Evolutionary conservation across 2,329 filamentous ascomycete species (phyloP).

Genomic region (Exutisphaerella laricina): DNA sequence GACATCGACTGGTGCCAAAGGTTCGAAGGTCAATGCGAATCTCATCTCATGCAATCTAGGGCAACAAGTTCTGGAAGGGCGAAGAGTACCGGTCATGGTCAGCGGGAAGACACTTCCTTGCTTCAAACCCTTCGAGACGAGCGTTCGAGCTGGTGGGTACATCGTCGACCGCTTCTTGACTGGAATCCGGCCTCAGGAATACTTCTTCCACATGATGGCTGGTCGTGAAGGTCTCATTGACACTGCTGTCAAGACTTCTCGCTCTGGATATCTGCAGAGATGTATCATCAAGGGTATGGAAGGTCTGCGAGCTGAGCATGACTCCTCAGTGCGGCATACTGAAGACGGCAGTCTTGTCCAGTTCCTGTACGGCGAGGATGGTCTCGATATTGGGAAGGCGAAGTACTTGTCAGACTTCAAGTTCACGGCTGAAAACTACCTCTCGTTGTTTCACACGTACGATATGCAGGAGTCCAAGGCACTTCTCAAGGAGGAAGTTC

Average conservation of each 20-base stretch:
- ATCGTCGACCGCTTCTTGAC: conserved; percentile 96
- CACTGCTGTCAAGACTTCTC: conserved; percentile 96
- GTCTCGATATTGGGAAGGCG: conserved; percentile 88
- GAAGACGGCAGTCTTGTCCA: conserved; percentile 90
- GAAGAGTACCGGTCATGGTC: conserved; percentile 93
- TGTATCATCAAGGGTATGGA: conserved; percentile 99
- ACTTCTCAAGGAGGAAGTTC: conserved; percentile 62
- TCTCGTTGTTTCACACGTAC: conserved; percentile 71
- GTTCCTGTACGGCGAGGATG: conserved; percentile 95
- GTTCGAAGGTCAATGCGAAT: conserved; percentile 87
- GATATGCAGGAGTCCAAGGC: conserved; percentile 53
- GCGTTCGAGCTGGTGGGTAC: conserved; percentile 85
- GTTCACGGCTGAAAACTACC: conserved; percentile 81
- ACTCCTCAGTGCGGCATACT: conserved; percentile 79
- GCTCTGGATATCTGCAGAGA: conserved; percentile 91
- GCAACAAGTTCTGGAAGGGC: conserved; percentile 91
- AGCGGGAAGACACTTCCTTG: conserved; percentile 94
- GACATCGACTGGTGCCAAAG: conserved; percentile 95
- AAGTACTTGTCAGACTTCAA: conserved; percentile 86
- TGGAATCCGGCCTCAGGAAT: conserved; percentile 93
- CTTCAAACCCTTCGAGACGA: conserved; percentile 86
- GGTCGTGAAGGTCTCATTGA: conserved; percentile 97
- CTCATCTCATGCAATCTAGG: conserved; percentile 97
- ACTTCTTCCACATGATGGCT: conserved; percentile 99
- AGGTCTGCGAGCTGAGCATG: conserved; percentile 84